Percentiles rank a stretch among this genome's conserved stretches.
Evolutionary conservation across 2,329 filamentous ascomycete genomes (phyloP).

Genomic region (Alternaria atra): DNA sequence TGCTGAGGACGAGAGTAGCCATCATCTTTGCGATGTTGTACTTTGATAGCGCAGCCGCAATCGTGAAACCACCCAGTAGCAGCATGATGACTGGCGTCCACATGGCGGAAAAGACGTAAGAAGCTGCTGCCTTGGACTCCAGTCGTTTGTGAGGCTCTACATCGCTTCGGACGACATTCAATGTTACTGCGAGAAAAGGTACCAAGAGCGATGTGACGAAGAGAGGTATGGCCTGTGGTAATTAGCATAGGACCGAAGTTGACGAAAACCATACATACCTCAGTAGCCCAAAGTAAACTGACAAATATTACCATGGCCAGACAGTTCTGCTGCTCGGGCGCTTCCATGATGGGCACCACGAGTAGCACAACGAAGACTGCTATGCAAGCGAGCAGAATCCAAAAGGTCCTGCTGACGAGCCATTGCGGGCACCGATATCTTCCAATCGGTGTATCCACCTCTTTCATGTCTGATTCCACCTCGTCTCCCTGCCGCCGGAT

Average conservation of each 20-base stretch:
- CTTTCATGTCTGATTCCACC: conserved; percentile 69
- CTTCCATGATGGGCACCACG: conserved; percentile 81
- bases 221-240: conserved; percentile 82
- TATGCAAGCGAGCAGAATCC: conserved; percentile 75
- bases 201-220: conserved; percentile 96
- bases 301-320: conserved; percentile 93
- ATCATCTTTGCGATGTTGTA: conserved; percentile 98
- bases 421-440: conserved; percentile 78
- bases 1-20: conserved; percentile 94
- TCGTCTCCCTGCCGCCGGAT: conserved; percentile 87
- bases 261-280: conserved; percentile 63
- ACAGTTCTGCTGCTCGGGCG: conserved; percentile 93
- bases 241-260: conserved; percentile 24
- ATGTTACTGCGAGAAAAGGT: conserved; percentile 88
- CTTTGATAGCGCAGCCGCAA: conserved; percentile 93
- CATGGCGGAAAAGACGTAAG: conserved; percentile 92
- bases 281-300: conserved; percentile 94
- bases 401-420: conserved; percentile 84
- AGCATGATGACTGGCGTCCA: conserved; percentile 99
- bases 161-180: conserved; percentile 84
- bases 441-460: conserved; percentile 81
- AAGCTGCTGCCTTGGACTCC: conserved; percentile 79
- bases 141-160: conserved; percentile 74
- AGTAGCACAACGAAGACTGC: conserved; percentile 78
- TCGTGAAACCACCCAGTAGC: conserved; percentile 91